Evolutionary conservation across 176 grass and related monocot genomes (phyloP).

Genomic region (Typha latifolia): DNA sequence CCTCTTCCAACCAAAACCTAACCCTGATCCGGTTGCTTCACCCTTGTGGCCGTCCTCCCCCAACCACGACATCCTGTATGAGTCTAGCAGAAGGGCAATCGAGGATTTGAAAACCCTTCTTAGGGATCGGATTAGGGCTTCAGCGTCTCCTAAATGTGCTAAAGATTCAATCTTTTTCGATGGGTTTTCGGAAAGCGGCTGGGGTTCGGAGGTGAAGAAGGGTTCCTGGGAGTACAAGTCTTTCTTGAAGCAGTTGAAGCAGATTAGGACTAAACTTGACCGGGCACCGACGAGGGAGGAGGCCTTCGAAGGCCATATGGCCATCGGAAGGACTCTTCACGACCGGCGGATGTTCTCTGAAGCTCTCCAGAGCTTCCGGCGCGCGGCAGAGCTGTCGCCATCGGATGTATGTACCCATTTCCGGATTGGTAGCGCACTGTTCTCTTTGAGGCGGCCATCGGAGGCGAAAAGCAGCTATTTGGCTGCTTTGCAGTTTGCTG

Average conservation of each 20-base stretch:
- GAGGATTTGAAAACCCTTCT: neutral
- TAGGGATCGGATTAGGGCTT: neutral
- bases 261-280: neutral
- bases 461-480: neutral
- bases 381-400: neutral
- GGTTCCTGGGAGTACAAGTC: no score
- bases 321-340: neutral
- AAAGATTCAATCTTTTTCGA: neutral
- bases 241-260: neutral
- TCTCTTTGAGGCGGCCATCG: neutral
- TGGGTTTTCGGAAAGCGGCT: neutral
- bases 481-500: neutral
- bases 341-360: neutral
- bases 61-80: neutral
- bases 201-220: no score
- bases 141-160: no score
- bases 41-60: neutral
- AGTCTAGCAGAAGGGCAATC: neutral
- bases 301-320: neutral
- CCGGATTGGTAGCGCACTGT: neutral
- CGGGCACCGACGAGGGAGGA: neutral
- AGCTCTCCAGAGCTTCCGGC: neutral
- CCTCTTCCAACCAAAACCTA: conserved; percentile 34
- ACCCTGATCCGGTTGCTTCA: neutral
- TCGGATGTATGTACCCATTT: neutral